phyloP scores from a whole-genome alignment of 768 basidiomycete genomes.

The Leccinum subgranulosum region DNA sequence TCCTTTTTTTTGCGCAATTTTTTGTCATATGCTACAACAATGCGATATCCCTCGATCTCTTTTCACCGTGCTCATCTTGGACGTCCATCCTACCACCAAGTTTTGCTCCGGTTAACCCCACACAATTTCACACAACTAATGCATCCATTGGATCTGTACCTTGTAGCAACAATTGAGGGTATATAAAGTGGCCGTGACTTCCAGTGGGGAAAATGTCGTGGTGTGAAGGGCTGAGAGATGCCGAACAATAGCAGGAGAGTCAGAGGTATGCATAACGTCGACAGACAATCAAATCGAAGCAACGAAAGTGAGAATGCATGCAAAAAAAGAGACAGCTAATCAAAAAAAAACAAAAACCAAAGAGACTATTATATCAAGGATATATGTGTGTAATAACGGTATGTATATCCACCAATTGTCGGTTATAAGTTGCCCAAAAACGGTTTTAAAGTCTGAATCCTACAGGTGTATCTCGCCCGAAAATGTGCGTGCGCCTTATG shows the following conservation, averaged over 20 bases:
- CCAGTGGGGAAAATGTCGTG: slow-evolving; percentile 14
- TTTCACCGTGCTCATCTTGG: background rate
- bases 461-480: background rate
- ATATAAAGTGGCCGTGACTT: slow-evolving; percentile 31
- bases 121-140: slow-evolving; percentile 29
- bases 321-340: background rate
- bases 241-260: slow-evolving; percentile 5
- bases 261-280: slow-evolving; percentile 12
- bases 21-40: slow-evolving; percentile 8
- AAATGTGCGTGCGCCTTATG: slow-evolving; percentile 27
- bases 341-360: slow-evolving; percentile 3
- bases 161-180: slow-evolving; percentile 39
- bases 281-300: background rate
- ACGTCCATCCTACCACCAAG: background rate
- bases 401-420: background rate
- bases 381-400: slow-evolving; percentile 9
- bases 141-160: slow-evolving; percentile 37
- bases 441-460: background rate
- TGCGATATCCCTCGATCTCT: slow-evolving; percentile 14
- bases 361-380: slow-evolving; percentile 21
- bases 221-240: background rate
- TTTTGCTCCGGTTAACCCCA: slow-evolving; percentile 16
- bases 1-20: background rate
- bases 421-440: slow-evolving; percentile 9
- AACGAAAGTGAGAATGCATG: background rate